Conservation (phyloP, 164 flowering plant genomes). For the Berberis thunbergii region DNA sequence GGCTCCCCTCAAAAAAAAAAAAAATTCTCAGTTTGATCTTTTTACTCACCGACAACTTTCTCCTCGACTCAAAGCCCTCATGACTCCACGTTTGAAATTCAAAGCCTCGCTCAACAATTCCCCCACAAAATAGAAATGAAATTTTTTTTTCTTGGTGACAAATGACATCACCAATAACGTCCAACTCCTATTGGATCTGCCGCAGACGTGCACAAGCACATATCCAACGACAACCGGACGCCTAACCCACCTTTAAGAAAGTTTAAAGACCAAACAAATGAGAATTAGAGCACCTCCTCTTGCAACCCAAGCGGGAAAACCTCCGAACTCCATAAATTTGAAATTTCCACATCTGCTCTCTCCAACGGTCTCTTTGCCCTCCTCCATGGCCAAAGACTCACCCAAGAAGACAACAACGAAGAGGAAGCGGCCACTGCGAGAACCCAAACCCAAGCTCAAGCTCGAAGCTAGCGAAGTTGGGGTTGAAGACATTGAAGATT, state of each 20-base stretch:
- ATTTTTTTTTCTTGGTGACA: background rate
- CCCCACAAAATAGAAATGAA: too few species aligned
- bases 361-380: background rate
- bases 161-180: too few species aligned
- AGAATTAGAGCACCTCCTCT: background rate
- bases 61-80: too few species aligned
- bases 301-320: background rate
- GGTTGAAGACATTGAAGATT: conserved; percentile 24
- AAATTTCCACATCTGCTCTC: background rate
- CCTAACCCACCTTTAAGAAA: background rate
- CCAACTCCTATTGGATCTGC: background rate
- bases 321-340: conserved; percentile 5
- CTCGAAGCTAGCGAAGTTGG: background rate
- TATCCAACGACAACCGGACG: background rate
- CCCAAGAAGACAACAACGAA: background rate
- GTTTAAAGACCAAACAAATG: background rate
- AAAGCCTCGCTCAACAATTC: too few species aligned
- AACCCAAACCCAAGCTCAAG: background rate
- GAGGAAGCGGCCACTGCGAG: background rate
- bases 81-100: too few species aligned
- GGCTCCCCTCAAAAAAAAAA: background rate
- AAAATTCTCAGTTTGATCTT: background rate
- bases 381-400: background rate
- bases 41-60: too few species aligned
- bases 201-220: background rate